phyloP scores from a whole-genome alignment of 257 asterid genomes.

The Lycium ferocissimum region DNA sequence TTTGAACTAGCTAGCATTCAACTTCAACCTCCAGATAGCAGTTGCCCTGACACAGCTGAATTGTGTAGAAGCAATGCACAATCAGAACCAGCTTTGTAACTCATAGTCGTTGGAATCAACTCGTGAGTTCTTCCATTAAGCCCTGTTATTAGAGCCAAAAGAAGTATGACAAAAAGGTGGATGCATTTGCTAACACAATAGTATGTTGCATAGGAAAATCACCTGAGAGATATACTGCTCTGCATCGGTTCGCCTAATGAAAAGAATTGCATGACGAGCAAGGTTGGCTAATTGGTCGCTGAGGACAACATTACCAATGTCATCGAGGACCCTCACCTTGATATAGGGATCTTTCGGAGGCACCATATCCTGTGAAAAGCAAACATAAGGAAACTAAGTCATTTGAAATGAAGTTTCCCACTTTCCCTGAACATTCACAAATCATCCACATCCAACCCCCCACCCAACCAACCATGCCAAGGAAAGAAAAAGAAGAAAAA shows the following conservation, averaged over 20 bases:
- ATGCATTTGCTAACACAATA: not conserved
- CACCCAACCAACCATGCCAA: too few relatives aligned
- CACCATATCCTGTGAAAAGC: constrained; percentile 72
- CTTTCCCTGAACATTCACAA: not conserved
- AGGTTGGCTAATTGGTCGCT: constrained; percentile 81
- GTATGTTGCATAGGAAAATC: not conserved
- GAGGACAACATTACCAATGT: constrained; percentile 80
- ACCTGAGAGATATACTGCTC: constrained; percentile 92
- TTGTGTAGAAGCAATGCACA: not conserved
- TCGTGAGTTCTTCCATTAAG: constrained; percentile 84
- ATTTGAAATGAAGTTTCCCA: too few relatives aligned
- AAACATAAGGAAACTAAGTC: not conserved
- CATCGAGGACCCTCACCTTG: constrained; percentile 87
- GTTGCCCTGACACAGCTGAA: not conserved
- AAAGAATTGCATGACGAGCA: constrained; percentile 86
- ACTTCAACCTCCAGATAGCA: not conserved
- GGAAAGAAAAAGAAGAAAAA: too few relatives aligned
- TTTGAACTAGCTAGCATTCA: not conserved
- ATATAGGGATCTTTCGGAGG: constrained; percentile 98
- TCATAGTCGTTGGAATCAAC: constrained; percentile 40
- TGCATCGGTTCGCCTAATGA: constrained; percentile 87
- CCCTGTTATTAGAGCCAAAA: constrained; percentile 57
- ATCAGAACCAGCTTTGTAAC: not conserved
- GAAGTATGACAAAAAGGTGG: constrained; percentile 12
- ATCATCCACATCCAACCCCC: not conserved